phyloP scores from a whole-genome alignment of 208 protist genomes.

The Trypanosoma avium region DNA sequence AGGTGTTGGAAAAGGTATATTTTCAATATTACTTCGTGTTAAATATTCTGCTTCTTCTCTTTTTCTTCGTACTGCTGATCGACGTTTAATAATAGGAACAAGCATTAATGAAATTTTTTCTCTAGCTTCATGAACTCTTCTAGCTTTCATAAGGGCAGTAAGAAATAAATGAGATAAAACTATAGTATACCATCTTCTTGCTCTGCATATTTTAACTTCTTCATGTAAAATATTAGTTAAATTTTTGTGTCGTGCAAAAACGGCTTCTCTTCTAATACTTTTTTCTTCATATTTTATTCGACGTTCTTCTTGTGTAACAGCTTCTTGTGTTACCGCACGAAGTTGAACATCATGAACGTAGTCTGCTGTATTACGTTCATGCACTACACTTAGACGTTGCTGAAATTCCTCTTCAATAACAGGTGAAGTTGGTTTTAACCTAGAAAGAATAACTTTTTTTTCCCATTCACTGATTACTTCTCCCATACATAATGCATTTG shows the following conservation, averaged over 20 bases:
- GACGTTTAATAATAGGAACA: conserved; percentile 65
- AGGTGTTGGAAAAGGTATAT: conserved; percentile 76
- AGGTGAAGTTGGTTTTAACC: conserved; percentile 33
- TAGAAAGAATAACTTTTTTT: conserved; percentile 52
- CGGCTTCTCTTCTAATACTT: conserved; percentile 42
- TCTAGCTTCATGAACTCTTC: conserved; percentile 64
- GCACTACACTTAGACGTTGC: conserved; percentile 33
- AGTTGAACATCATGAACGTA: conserved; percentile 41
- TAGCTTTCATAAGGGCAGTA: conserved; percentile 77
- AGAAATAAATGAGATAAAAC: conserved; percentile 84
- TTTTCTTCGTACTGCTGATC: conserved; percentile 36
- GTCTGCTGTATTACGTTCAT: conserved; percentile 42
- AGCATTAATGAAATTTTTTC: conserved; percentile 70
- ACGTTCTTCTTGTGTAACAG: conserved; percentile 15
- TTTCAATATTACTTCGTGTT: conserved; percentile 47
- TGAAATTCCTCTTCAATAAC: conserved; percentile 60
- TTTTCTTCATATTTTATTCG: conserved; percentile 28
- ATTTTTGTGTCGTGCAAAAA: conserved; percentile 68
- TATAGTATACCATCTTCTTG: conserved; percentile 71
- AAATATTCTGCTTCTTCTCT: conserved; percentile 39
- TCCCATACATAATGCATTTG: conserved; percentile 13
- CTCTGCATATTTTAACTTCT: conserved; percentile 49
- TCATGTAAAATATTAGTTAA: conserved; percentile 49
- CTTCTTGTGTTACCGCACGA: conserved; percentile 20
- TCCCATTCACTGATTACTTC: conserved; percentile 60